Base-by-base conservation (phyloP, 2,329 filamentous ascomycete species). In the Aspergillus flavus region DNA sequence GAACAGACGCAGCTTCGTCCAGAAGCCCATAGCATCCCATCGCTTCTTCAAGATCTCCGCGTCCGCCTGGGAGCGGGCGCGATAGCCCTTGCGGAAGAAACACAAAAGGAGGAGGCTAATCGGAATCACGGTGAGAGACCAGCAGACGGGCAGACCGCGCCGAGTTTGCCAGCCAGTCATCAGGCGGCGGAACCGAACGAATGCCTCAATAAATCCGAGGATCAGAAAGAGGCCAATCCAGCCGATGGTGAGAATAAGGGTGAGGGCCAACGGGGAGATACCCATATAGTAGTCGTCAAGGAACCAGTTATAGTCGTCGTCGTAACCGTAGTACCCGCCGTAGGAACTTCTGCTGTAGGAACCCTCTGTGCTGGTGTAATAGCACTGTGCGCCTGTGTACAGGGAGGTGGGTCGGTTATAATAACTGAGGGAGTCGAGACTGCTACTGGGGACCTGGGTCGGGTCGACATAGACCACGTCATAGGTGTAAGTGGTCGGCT, bases 101-200 rank as follows among this genome's bases (percentile, higher is more conserved):
- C 52, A 71, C 5, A 74, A 61, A 30, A 69, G 68, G 26, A 71
- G 48, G 1, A 71, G 53, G 1, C 67, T 67, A 6, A 72, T 39
- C 2, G 72, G 67, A 19, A 74, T 63, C 19, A 70, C 58, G 1
- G 65, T 63, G 41, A 76, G 61, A 11, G 67, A 66, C 74, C 74
- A 76, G 56, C 66, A 72, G 11, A 75, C 61, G 1, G 74, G 74
- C 3, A 76, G 46, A 3, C 74, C 74, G n/a, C 74, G 73, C 1
- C 73, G 69, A 4, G 74, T 72, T 53, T 75, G 73, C 74, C 73
- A 75, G 56, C 74, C 74, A 4, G 68, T 74, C 72, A 75, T 75
- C 26, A 76, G 65, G 5, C 73, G 72, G 54, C 72, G 71, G 64
- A 75, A 76, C 21, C 72, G 71, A 6, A 76, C 56, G 62, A 71